phyloP scores from a whole-genome alignment of 176 grass and related monocot genomes.

The Rhipidocladum racemiflorum region DNA sequence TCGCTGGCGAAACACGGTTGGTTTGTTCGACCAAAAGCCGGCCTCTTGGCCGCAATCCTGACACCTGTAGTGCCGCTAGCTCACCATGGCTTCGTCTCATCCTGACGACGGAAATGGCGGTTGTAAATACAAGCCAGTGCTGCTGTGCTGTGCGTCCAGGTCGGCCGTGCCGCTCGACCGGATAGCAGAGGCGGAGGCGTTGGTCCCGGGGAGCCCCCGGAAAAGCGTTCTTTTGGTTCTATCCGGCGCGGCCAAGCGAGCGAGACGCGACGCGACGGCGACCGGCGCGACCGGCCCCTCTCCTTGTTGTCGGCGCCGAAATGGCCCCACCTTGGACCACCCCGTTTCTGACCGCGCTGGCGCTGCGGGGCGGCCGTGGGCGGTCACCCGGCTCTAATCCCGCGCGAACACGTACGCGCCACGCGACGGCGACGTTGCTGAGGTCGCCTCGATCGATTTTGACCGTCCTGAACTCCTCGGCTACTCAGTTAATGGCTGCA shows the following conservation, averaged over 20 bases:
- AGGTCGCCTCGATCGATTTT: not conserved
- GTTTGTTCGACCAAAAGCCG: not conserved
- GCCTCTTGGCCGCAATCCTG: not conserved
- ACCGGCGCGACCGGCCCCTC: slow-evolving; percentile 24
- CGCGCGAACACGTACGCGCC: not conserved
- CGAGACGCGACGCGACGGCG: slow-evolving; percentile 23
- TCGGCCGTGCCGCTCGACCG: not conserved
- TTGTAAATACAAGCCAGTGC: not conserved
- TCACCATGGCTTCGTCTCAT: not conserved
- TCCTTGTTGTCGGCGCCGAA: slow-evolving; percentile 28
- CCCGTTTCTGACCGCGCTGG: not conserved
- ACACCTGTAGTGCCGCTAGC: slow-evolving; percentile 7
- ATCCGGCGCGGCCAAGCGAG: slow-evolving; percentile 14
- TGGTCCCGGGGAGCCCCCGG: not conserved
- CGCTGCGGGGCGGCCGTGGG: not conserved
- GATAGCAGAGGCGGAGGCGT: no score
- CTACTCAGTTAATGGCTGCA: not conserved
- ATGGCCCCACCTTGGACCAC: not conserved
- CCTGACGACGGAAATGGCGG: not conserved
- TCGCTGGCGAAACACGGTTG: not conserved
- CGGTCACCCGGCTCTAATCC: not conserved
- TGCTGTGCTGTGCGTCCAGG: not conserved
- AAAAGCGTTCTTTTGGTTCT: slow-evolving; percentile 18
- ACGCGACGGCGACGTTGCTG: not conserved
- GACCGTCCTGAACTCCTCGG: not conserved